Evolutionary conservation across 768 basidiomycete genomes (phyloP).

Genomic region (Hirschioporus abietinus): DNA sequence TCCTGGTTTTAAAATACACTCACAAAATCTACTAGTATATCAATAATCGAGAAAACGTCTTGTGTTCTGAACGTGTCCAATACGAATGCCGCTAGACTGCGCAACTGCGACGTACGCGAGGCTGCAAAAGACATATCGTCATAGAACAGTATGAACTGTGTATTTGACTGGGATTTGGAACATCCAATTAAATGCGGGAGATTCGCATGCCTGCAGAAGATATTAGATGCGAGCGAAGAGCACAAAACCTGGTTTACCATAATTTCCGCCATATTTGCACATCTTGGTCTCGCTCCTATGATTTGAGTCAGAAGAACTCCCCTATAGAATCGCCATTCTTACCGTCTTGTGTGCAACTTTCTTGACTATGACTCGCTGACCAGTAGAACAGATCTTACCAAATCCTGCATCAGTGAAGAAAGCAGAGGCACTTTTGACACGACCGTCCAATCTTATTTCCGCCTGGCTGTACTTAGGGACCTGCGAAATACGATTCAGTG

Average conservation of each 20-base stretch:
- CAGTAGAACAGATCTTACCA: not conserved
- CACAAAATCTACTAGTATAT: not conserved
- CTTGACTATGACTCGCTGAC: not conserved
- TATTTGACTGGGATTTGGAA: not conserved
- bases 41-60: not conserved
- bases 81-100: not conserved
- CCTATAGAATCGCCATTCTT: not conserved
- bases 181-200: not conserved
- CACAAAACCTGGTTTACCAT: not conserved
- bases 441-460: not conserved
- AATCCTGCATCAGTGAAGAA: not conserved
- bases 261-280: not conserved
- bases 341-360: not conserved
- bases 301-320: not conserved
- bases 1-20: not conserved
- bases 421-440: not conserved
- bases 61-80: not conserved
- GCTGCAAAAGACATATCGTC: not conserved
- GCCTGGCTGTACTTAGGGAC: not conserved
- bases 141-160: not conserved
- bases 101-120: not conserved
- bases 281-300: not conserved
- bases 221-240: not conserved
- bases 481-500: not conserved
- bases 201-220: not conserved